These are phyloP conservation scores for Neurospora sp. DNA, from an alignment of 495 filamentous ascomycete genomes.

Conservation along the genomic window DNA sequence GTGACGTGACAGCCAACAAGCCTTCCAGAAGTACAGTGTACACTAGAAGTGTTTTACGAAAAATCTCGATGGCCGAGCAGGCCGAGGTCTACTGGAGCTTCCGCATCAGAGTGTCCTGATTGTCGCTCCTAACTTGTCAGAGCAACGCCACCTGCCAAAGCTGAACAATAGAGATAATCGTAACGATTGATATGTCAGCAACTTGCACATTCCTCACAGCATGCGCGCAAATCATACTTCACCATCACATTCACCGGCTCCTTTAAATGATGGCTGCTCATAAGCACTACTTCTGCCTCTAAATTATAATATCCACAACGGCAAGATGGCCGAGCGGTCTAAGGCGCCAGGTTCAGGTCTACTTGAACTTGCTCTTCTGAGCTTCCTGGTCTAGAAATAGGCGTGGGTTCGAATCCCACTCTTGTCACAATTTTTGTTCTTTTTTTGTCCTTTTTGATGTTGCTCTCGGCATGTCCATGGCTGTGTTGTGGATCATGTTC, in stretches of 20 bases:
- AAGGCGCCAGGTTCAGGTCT: neutral
- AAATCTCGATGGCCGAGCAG: too few relatives aligned
- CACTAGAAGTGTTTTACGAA: too few relatives aligned
- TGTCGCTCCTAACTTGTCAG: neutral
- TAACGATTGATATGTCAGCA: neutral
- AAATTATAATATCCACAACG: neutral
- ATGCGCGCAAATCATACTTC: neutral
- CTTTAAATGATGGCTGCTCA: neutral
- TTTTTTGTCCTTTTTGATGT: neutral
- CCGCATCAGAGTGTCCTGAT: too few relatives aligned
- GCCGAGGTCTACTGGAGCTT: too few relatives aligned
- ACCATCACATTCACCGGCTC: neutral
- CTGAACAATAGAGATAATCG: neutral
- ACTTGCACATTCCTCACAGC: neutral
- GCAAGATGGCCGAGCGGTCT: neutral
- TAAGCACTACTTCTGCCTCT: neutral
- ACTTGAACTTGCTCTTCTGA: neutral
- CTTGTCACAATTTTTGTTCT: slow-evolving; percentile 2
- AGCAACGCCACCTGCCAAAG: neutral
- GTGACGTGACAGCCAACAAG: too few relatives aligned
- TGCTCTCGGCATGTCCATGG: neutral
- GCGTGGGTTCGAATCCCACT: slow-evolving; percentile 12
- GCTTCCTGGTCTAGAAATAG: neutral
- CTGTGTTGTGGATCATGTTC: neutral
- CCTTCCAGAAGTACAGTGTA: too few relatives aligned